Evolutionary conservation across 495 filamentous ascomycete genomes (phyloP), one percentile per base, ranked within the genome.

Genomic region (Talaromyces adpressus): DNA sequence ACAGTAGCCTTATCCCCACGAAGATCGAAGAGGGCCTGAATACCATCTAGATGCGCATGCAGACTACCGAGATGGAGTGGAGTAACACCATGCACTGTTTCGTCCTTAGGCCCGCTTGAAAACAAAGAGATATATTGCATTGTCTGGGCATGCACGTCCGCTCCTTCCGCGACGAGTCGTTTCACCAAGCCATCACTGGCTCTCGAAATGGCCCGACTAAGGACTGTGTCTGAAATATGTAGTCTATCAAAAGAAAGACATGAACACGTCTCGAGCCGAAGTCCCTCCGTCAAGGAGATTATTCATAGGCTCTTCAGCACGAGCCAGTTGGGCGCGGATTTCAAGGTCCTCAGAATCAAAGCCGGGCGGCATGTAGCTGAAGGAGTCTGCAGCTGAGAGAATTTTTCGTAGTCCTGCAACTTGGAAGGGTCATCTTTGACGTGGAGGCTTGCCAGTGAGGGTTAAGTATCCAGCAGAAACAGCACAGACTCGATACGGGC

Each of bases 131-230:
- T 30, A 9, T 57, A 2, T 5, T 57, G 23, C 53, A 14, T 49
- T 20, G 22, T 61, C 22, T 36, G 57, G n/a, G 41, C 30, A 22
- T 68, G 63, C 14, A 64, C 25, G 58, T 68, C 63, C 16, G 66
- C 64, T 12, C 64, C 66, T 23, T 54, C 25, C 11, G 59, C 58
- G 29, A 66, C 56, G 4, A 68, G 64, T 27, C 66, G 61, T 56
- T 64, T 64, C 25, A 66, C 56, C 22, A 63, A 54, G 7, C 12
- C 25, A 45, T 62, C 64, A 23, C 61, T 62, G 20, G 36, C 61
- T 8, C 27, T 32, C 4, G 63, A 61, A 32, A 59, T 59, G 9
- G 62, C 62, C 51, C 41, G 45, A 47, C 47, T 49, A 32, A 66
- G 61, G 45, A 63, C 61, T 14, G 65, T 66, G 29, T 30, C 20